A percentile compares a stretch with the other conserved stretches of the same genome.
Evolutionary conservation across 306 rosid genomes (phyloP).

Genomic region (Rosa multiflora): DNA sequence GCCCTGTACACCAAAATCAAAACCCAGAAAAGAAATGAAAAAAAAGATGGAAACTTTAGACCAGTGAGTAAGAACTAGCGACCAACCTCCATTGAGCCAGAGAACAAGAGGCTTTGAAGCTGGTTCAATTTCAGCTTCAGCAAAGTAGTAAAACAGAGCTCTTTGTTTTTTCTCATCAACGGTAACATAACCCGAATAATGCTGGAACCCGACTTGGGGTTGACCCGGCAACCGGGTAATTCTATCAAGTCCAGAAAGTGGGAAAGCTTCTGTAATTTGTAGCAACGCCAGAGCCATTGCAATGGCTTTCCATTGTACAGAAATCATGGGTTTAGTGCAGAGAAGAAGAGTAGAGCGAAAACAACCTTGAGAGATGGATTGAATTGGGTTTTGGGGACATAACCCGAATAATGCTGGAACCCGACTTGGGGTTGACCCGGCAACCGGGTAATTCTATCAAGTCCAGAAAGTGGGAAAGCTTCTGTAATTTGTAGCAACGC

Average conservation of each 20-base stretch:
- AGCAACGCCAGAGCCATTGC: constrained; percentile 35
- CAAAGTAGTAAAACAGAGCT: constrained; percentile 80
- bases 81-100: constrained; percentile 65
- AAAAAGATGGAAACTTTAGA: background rate
- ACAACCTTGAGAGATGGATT: constrained; percentile 12
- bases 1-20: constrained; percentile 34
- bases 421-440: constrained; percentile 84
- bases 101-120: constrained; percentile 87
- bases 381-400: constrained; percentile 33
- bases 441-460: constrained; percentile 50
- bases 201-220: constrained; percentile 68
- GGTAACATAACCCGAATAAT: constrained; percentile 73
- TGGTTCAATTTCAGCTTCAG: constrained; percentile 69
- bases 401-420: constrained; percentile 77
- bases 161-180: constrained; percentile 57
- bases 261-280: constrained; percentile 24
- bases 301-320: constrained; percentile 28
- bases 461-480: constrained; percentile 19
- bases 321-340: constrained; percentile 24
- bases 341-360: background rate
- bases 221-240: constrained; percentile 69
- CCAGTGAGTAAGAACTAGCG: background rate
- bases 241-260: constrained; percentile 39
- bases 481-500: constrained; percentile 26
- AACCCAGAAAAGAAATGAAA: background rate